Evolutionary conservation across 345 rosid species (phyloP).

Genomic region (Aurinia saxatilis): DNA sequence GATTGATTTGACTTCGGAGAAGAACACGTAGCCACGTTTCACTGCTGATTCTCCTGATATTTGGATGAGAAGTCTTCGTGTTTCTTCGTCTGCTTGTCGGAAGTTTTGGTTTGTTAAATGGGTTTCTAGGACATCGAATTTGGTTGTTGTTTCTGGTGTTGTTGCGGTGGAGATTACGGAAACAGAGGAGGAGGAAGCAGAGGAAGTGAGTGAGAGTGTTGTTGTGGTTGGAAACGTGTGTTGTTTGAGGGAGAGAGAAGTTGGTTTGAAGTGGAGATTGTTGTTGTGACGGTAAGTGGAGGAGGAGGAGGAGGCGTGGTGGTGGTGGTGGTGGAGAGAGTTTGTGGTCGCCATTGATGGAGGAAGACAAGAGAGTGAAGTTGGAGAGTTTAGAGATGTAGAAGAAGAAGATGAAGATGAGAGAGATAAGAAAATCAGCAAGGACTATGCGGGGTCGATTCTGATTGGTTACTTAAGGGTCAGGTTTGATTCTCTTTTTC

Average conservation of each 20-base stretch:
- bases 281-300: constrained; percentile 30
- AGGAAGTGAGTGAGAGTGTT: constrained; percentile 28
- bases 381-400: constrained; percentile 30
- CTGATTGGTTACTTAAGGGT: constrained; percentile 65
- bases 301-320: constrained; percentile 20
- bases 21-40: constrained; percentile 88
- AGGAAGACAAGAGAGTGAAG: constrained; percentile 22
- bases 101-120: constrained; percentile 59
- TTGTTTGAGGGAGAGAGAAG: constrained; percentile 35
- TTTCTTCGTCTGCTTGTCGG: constrained; percentile 87
- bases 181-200: constrained; percentile 10
- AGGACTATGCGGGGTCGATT: constrained; percentile 30
- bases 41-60: constrained; percentile 72
- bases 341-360: constrained; percentile 33
- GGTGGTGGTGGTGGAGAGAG: constrained; percentile 26
- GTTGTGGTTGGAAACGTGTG: constrained; percentile 26
- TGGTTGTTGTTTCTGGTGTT: constrained; percentile 35
- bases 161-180: constrained; percentile 23
- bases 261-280: constrained; percentile 28
- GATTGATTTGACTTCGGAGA: constrained; percentile 86
- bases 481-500: constrained; percentile 47
- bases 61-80: constrained; percentile 70
- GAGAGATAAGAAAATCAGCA: constrained; percentile 26
- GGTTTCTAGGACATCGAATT: constrained; percentile 55
- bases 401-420: constrained; percentile 28